Evolutionary conservation across 441 rosid genomes (phyloP), one percentile per base, ranked within the genome.

Genomic region (Erodium texanum): DNA sequence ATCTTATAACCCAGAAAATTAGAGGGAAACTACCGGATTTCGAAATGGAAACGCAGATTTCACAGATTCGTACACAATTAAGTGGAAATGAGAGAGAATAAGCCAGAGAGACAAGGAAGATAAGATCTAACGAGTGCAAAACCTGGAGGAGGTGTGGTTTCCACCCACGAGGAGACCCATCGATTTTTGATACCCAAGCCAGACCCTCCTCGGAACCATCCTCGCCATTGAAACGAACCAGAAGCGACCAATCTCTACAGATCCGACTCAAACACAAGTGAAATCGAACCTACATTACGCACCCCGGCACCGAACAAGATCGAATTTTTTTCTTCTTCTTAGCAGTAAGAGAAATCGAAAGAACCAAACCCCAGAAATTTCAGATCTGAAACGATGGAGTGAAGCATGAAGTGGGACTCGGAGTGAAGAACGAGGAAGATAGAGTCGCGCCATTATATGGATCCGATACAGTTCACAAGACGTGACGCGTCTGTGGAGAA

Each of bases 81-180:
- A 5, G 59, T 68, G 38, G 66, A 62, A 71, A 58, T 32, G 36
- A 73, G 62, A 63, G n/a, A 67, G 45, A 74, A 80, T 70, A 70
- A 75, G 80, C 76, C 64, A 82, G 65, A 71, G 20, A 12, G 67
- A 7, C 23, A 32, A 18, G 5, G 38, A 65, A 69, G 12, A 7
- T 23, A 14, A 62, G 65, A 72, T 23, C 66, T 84, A 89, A 74
- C 93, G 91, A 80, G 89, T 78, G 34, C 93, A 87, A 82, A 89
- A 89, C 91, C 93, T 87, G 87, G 83, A 87, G 59, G 93, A 86
- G 52, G 91, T 89, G 82, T 87, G 93, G 71, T 89, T 89, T 59
- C 96, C 92, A 87, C 92, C 96, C 90, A 89, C 87, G 71, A 87
- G 93, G 87, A 89, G 74, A 72, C 84, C 91, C 87, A 83, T 81